A percentile compares a stretch with the other conserved stretches of the same genome.
These are phyloP conservation scores for Hypoxylon sp. DNA, from an alignment of 2,329 filamentous ascomycete genomes.

Conservation along the genomic window DNA sequence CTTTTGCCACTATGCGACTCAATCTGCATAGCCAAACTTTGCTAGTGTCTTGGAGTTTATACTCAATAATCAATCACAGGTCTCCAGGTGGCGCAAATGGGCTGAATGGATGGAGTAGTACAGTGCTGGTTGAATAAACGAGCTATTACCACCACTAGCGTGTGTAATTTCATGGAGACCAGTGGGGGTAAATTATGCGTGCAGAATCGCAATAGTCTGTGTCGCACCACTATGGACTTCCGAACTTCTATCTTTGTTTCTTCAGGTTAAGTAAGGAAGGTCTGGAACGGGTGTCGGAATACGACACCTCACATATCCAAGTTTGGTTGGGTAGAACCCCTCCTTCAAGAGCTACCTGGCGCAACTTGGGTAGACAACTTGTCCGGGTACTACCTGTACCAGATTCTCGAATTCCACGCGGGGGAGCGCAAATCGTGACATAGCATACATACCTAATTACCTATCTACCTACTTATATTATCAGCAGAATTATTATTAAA, in stretches of 20 bases:
- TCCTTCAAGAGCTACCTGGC: constrained; percentile 38
- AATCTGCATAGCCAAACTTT: constrained; percentile 8
- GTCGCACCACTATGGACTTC: constrained; percentile 21
- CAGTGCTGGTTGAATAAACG: constrained; percentile 12
- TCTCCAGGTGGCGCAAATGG: constrained; percentile 37
- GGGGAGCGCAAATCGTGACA: constrained; percentile 12
- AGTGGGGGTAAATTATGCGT: constrained; percentile 21
- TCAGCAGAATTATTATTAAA: constrained; percentile 13
- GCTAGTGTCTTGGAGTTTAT: constrained; percentile 9
- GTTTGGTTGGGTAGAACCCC: constrained; percentile 45
- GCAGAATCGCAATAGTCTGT: constrained; percentile 19
- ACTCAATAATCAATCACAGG: constrained; percentile 24
- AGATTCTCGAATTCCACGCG: constrained; percentile 20
- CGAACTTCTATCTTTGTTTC: constrained; percentile 9
- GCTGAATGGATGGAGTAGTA: constrained; percentile 20
- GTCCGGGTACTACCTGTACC: constrained; percentile 16
- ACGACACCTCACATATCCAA: constrained; percentile 40
- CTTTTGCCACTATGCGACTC: constrained; percentile 40
- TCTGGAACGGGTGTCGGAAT: constrained; percentile 37
- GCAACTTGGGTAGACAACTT: constrained; percentile 11
- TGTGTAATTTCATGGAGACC: constrained; percentile 24
- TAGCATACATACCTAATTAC: too few relatives aligned
- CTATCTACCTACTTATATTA: constrained; percentile 11
- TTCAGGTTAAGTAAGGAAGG: constrained; percentile 14
- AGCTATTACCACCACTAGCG: constrained; percentile 17